These are phyloP conservation scores for Perilla frutescens DNA, from an alignment of 257 asterid species.

Conservation along the genomic window DNA sequence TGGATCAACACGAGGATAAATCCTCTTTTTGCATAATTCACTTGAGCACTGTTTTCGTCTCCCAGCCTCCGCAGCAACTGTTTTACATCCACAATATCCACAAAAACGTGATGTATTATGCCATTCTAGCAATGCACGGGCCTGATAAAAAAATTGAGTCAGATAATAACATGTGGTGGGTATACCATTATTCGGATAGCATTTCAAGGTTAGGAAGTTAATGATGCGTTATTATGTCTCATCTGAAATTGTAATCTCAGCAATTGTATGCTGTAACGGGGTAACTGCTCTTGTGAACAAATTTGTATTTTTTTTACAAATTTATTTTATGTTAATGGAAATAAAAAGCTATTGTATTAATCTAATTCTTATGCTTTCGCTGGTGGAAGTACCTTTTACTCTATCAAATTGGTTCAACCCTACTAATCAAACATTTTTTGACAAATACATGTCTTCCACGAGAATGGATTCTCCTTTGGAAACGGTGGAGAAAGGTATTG, in stretches of 20 bases:
- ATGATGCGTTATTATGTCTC: neutral
- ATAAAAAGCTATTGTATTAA: neutral
- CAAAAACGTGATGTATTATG: conserved; percentile 73
- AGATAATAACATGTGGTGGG: neutral
- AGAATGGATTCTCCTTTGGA: too few relatives aligned
- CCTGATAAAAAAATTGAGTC: conserved; percentile 51
- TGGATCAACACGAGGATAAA: conserved; percentile 97
- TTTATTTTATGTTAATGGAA: too few relatives aligned
- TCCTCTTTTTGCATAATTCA: conserved; percentile 75
- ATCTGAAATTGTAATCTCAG: neutral
- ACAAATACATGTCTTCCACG: too few relatives aligned
- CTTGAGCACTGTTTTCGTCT: conserved; percentile 81
- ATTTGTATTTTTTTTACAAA: neutral
- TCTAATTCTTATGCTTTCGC: too few relatives aligned
- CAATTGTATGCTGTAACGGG: neutral
- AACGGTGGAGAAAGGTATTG: too few relatives aligned
- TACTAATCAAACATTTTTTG: too few relatives aligned
- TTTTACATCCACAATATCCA: conserved; percentile 78
- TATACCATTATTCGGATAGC: neutral
- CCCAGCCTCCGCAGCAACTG: conserved; percentile 85
- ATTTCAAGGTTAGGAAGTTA: neutral
- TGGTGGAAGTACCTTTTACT: neutral
- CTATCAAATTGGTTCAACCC: too few relatives aligned
- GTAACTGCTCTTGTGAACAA: neutral
- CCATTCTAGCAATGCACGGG: conserved; percentile 95